phyloP scores from a whole-genome alignment of 208 protist genomes.

The Trypanosoma cruzi region DNA sequence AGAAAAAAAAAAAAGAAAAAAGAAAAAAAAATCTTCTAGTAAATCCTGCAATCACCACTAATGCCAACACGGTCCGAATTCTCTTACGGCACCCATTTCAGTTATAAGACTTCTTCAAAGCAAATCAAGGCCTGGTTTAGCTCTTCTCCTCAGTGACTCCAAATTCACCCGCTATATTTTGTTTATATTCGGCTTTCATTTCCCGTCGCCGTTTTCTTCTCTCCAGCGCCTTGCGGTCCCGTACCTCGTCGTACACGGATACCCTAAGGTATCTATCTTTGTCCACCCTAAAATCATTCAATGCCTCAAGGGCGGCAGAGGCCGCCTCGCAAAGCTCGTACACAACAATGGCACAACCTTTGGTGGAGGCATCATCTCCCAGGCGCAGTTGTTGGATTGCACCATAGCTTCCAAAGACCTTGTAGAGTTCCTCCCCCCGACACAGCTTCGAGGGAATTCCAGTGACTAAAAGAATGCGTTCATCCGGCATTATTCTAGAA shows the following conservation, averaged over 20 bases:
- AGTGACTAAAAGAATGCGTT: conserved; percentile 82
- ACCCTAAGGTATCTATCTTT: conserved; percentile 74
- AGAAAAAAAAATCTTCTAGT: background rate
- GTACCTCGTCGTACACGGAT: conserved; percentile 79
- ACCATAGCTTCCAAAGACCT: conserved; percentile 84
- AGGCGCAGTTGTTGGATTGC: conserved; percentile 82
- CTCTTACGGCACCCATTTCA: background rate
- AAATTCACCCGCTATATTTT: conserved; percentile 54
- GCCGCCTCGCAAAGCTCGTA: conserved; percentile 89
- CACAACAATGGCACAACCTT: conserved; percentile 84
- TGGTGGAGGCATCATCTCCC: conserved; percentile 63
- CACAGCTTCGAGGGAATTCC: conserved; percentile 78
- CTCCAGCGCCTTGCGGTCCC: conserved; percentile 78
- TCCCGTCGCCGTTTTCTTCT: conserved; percentile 78
- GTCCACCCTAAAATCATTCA: conserved; percentile 73
- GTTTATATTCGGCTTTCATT: conserved; percentile 78
- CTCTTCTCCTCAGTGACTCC: conserved; percentile 18
- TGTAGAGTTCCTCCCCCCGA: conserved; percentile 78
- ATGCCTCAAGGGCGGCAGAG: conserved; percentile 50
- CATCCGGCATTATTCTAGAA: conserved; percentile 60
- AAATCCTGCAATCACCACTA: background rate
- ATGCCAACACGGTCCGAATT: background rate
- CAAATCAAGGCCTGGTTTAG: background rate
- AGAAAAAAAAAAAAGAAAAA: background rate
- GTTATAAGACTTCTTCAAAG: background rate